Conservation (phyloP, 2,329 filamentous ascomycete species). For the Monosporascus ibericus region DNA sequence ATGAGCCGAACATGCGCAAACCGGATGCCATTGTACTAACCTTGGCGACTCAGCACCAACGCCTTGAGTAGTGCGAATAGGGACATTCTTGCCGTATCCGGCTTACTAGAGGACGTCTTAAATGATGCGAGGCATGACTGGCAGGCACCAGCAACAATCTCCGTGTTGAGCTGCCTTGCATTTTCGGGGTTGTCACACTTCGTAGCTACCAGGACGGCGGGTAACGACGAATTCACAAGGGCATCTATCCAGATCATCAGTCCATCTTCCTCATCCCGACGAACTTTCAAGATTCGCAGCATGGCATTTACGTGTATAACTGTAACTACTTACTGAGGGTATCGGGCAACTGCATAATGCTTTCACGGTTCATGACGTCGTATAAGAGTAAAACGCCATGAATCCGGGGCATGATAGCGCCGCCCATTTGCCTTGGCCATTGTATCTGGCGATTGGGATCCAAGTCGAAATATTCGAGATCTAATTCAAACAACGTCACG, state of each 20-base stretch:
- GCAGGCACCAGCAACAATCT: slow-evolving; percentile 56
- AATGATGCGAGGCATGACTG: slow-evolving; percentile 66
- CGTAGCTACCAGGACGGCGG: slow-evolving; percentile 76
- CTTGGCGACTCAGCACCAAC: slow-evolving; percentile 60
- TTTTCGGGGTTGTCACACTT: slow-evolving; percentile 79
- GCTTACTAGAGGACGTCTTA: slow-evolving; percentile 63
- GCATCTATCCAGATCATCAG: slow-evolving; percentile 50
- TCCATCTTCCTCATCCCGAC: slow-evolving; percentile 1
- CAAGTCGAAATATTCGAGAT: slow-evolving; percentile 59
- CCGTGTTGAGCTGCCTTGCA: slow-evolving; percentile 64
- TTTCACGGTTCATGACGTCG: slow-evolving; percentile 75
- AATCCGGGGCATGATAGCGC: slow-evolving; percentile 65
- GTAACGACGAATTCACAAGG: slow-evolving; percentile 64
- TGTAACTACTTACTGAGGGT: slow-evolving; percentile 63
- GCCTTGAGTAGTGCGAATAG: slow-evolving; percentile 69
- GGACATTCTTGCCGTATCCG: slow-evolving; percentile 69
- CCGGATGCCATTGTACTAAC: slow-evolving; percentile 43
- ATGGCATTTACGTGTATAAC: not conserved
- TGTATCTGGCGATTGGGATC: slow-evolving; percentile 52
- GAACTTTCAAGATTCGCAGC: not conserved
- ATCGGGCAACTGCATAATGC: slow-evolving; percentile 66
- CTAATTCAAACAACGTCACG: slow-evolving; percentile 59
- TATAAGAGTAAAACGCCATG: slow-evolving; percentile 84
- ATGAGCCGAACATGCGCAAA: not conserved
- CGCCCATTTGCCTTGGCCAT: slow-evolving; percentile 64